Percentiles rank a stretch among this genome's conserved stretches.
Conservation (phyloP, 176 grass and related monocot species). For the Chrysopogon serrulatus region DNA sequence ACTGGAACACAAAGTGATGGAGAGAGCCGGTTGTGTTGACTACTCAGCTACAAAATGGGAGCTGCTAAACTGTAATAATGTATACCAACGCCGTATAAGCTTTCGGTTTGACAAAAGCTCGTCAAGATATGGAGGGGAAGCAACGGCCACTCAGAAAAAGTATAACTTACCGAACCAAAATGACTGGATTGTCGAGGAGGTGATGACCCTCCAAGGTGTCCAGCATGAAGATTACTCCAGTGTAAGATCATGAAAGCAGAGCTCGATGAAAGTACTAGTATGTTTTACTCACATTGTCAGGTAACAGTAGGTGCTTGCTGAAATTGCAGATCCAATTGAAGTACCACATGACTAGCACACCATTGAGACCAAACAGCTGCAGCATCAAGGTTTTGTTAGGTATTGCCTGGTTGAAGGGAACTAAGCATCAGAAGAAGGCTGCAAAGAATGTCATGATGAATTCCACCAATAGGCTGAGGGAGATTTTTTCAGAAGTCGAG, state of each 20-base stretch:
- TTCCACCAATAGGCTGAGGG: conserved; percentile 47
- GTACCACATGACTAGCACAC: conserved; percentile 73
- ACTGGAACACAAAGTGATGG: conserved; percentile 77
- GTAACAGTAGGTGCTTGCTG: not conserved
- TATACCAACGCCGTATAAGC: conserved; percentile 62
- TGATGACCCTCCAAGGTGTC: conserved; percentile 62
- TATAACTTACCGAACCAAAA: conserved; percentile 56
- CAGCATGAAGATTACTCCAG: conserved; percentile 64
- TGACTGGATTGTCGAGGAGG: conserved; percentile 80
- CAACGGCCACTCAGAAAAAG: conserved; percentile 65
- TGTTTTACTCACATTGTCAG: conserved; percentile 23
- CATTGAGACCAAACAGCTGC: conserved; percentile 54
- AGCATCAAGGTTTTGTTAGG: conserved; percentile 63
- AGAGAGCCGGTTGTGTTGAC: conserved; percentile 71
- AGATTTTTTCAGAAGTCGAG: conserved; percentile 67
- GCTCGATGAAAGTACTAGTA: not conserved
- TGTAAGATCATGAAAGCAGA: conserved; percentile 40
- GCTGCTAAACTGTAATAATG: conserved; percentile 54
- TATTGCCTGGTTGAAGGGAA: conserved; percentile 79
- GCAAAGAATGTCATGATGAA: conserved; percentile 63
- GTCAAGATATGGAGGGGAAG: conserved; percentile 61
- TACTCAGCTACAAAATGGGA: conserved; percentile 74
- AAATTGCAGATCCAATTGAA: conserved; percentile 78
- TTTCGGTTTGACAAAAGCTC: conserved; percentile 71
- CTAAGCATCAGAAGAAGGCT: conserved; percentile 71